Evolutionary conservation across 148 eudicot species (phyloP), one percentile per base, ranked within the genome.

Genomic region (Salicornia ramosissima): DNA sequence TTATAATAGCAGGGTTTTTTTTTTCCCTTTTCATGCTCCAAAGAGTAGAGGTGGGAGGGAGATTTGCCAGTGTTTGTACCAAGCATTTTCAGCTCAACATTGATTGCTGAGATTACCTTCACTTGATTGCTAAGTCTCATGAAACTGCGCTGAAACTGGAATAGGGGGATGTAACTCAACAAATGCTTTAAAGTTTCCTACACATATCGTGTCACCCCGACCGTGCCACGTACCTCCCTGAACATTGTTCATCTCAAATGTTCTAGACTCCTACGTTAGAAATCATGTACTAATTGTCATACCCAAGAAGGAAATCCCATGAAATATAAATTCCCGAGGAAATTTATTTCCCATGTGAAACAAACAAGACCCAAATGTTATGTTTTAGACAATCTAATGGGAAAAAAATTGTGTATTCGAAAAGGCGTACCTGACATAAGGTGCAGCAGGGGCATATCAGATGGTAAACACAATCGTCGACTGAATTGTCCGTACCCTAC

Each of bases 211-310:
- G 77, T 90, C 98, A 29, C 98, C 95, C 31, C 95, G 84, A 14
- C 98, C 96, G 67, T 88, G 96, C 98, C 98, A 93, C 14, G 83
- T 80, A 60, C 96, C 98, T 72, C 89, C 96, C 70, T 90, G 95
- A 69, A 90, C 94, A 72, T 93, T 93, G 81, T 90, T 93, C 83
- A 86, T 93, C 82, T 93, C 95, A 81, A 93, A 63, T 39, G 98
- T 93, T 80, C 96, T 84, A 6, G 96, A 83, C 60, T 93, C 98
- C 98, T 92, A 76, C 52, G 71, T 46, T 31, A 72, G 11, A 77
- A 53, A 39, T 42, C 16, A 67, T 30, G 26, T 14, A 45, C 0
- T 52, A 24, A 54, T 12, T 50, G 10, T 60, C 58, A 61, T 14
- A 51, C 68, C n/a, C 4, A 31, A 67, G 18, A 30, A 63, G 30